Evolutionary conservation across 1,284 basidiomycete genomes (phyloP).

Genomic region (Cryptococcus depauperatus): DNA sequence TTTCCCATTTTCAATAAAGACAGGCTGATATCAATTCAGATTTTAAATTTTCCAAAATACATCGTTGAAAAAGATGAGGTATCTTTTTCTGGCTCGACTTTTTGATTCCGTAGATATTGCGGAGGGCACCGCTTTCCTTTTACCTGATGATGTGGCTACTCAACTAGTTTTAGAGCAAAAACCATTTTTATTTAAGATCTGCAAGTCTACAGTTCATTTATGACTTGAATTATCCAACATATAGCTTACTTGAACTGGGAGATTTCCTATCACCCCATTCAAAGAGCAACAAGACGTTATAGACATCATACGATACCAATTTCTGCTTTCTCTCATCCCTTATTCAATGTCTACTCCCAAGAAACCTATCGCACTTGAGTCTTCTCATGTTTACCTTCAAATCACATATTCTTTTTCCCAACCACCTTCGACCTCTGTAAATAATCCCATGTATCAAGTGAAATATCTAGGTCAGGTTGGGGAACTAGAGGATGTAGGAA

Average conservation of each 20-base stretch:
- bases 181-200: not conserved
- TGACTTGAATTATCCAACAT: too few relatives aligned
- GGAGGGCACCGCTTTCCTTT: too few relatives aligned
- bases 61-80: conserved; percentile 7
- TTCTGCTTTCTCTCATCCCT: too few relatives aligned
- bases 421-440: conserved; percentile 3
- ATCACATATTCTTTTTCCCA: conserved; percentile 21
- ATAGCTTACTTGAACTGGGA: not conserved
- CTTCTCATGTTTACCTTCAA: conserved; percentile 31
- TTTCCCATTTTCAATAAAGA: conserved; percentile 22
- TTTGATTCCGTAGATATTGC: conserved; percentile 15
- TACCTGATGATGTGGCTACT: too few relatives aligned
- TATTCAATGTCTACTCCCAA: conserved; percentile 6
- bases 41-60: too few relatives aligned
- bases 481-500: conserved; percentile 37
- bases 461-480: conserved; percentile 35
- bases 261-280: not conserved
- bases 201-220: too few relatives aligned
- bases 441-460: conserved; percentile 4
- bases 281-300: too few relatives aligned
- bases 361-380: conserved; percentile 26
- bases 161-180: too few relatives aligned
- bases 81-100: conserved; percentile 11
- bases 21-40: too few relatives aligned
- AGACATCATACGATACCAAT: too few relatives aligned